Conservation (phyloP, 2,329 filamentous ascomycete genomes). For the Penicillium sp. region DNA sequence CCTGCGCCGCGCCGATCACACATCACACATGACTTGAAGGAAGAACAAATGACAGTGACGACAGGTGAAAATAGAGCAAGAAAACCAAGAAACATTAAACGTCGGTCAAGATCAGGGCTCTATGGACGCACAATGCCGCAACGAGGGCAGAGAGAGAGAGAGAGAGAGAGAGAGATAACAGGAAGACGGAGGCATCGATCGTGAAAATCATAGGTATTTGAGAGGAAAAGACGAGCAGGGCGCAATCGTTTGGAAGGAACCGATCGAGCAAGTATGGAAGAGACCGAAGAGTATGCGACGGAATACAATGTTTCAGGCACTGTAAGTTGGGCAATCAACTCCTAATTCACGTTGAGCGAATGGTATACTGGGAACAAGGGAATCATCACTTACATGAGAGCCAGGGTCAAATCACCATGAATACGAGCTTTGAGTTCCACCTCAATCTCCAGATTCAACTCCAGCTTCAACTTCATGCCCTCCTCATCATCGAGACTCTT, state of each 20-base stretch:
- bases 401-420: slow-evolving; percentile 65
- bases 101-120: slow-evolving; percentile 10
- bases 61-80: neutral
- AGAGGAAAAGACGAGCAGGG: neutral
- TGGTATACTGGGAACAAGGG: neutral
- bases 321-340: slow-evolving; percentile 30
- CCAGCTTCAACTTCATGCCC: slow-evolving; percentile 59
- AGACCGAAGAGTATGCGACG: neutral
- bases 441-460: slow-evolving; percentile 66
- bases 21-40: slow-evolving; percentile 6
- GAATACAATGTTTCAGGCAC: slow-evolving; percentile 23
- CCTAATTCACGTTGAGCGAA: slow-evolving; percentile 30
- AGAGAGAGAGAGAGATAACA: neutral
- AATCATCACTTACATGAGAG: slow-evolving; percentile 45
- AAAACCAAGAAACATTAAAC: neutral
- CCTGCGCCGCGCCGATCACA: slow-evolving; percentile 16
- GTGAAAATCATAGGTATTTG: slow-evolving; percentile 21
- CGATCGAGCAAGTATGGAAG: neutral
- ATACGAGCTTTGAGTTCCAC: slow-evolving; percentile 68
- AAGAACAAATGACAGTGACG: slow-evolving; percentile 3
- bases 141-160: slow-evolving; percentile 2
- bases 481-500: slow-evolving; percentile 40
- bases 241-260: neutral
- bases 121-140: slow-evolving; percentile 14
- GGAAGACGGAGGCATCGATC: slow-evolving; percentile 16